These are phyloP conservation scores for Lipomyces sp. DNA, from an alignment of 805 yeast genomes.

Conservation along the genomic window DNA sequence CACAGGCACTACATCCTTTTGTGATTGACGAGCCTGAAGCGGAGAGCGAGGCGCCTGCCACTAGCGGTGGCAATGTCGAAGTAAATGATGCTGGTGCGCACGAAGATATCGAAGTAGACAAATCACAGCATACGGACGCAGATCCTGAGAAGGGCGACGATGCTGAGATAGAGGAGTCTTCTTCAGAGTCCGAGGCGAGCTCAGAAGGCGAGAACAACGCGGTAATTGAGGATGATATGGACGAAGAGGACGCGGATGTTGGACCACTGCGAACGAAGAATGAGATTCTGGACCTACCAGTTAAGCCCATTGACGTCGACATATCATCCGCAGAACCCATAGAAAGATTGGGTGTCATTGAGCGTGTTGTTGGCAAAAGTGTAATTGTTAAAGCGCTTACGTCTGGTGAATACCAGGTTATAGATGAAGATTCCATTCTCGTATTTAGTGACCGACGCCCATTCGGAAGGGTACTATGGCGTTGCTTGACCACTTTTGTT, in stretches of 20 bases:
- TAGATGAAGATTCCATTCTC: slow-evolving; percentile 74
- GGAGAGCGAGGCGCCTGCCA: background rate
- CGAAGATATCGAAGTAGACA: no score
- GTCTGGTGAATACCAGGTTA: slow-evolving; percentile 83
- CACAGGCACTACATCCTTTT: slow-evolving; percentile 8
- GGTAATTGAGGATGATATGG: slow-evolving; percentile 39
- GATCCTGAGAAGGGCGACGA: slow-evolving; percentile 10
- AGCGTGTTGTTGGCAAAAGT: slow-evolving; percentile 71
- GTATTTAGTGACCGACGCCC: slow-evolving; percentile 73
- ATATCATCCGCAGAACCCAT: slow-evolving; percentile 67
- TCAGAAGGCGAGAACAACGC: slow-evolving; percentile 37
- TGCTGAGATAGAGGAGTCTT: slow-evolving; percentile 16
- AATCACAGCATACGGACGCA: background rate
- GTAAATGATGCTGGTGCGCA: background rate
- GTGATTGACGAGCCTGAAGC: slow-evolving; percentile 21
- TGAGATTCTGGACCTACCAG: slow-evolving; percentile 71
- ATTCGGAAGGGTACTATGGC: slow-evolving; percentile 68
- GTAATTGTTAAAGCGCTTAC: slow-evolving; percentile 70
- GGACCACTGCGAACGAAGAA: slow-evolving; percentile 81
- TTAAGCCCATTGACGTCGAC: slow-evolving; percentile 64
- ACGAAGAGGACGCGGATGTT: slow-evolving; percentile 37
- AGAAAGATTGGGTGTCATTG: slow-evolving; percentile 71
- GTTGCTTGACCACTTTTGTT: background rate
- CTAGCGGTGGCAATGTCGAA: background rate
- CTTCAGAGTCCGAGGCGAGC: slow-evolving; percentile 17